Evolutionary conservation across 2,329 filamentous ascomycete genomes (phyloP).

Genomic region (Aureobasidium sp.): DNA sequence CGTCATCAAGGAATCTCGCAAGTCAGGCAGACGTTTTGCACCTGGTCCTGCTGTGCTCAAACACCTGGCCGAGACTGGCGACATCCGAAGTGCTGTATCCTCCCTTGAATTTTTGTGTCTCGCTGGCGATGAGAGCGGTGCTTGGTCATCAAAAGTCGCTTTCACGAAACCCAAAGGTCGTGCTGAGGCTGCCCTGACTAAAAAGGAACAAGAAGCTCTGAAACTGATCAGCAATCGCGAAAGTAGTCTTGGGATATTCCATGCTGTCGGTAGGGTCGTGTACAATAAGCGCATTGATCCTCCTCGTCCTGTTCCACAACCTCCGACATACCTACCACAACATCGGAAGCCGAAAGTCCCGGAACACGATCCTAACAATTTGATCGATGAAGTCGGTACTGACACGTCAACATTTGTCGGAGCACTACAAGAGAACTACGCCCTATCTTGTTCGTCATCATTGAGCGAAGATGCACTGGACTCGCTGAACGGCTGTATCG

Average conservation of each 20-base stretch:
- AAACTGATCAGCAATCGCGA: constrained; percentile 79
- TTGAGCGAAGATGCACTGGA: constrained; percentile 58
- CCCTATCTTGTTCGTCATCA: constrained; percentile 65
- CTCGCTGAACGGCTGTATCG: constrained; percentile 75
- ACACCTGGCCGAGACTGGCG: constrained; percentile 74
- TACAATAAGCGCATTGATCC: constrained; percentile 81
- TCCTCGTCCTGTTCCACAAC: constrained; percentile 33
- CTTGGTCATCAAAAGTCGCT: constrained; percentile 66
- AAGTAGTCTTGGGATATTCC: constrained; percentile 89
- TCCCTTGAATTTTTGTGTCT: constrained; percentile 88
- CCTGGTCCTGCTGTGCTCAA: constrained; percentile 74
- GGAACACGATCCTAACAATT: constrained; percentile 47
- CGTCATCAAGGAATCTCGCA: constrained; percentile 74
- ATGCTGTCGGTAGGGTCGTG: constrained; percentile 89
- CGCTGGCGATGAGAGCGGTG: constrained; percentile 63
- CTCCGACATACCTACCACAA: constrained; percentile 39
- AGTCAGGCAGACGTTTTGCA: constrained; percentile 64
- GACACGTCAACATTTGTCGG: constrained; percentile 86
- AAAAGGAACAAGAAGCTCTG: constrained; percentile 69
- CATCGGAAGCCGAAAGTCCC: constrained; percentile 35
- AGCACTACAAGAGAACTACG: constrained; percentile 88
- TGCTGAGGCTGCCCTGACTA: constrained; percentile 57
- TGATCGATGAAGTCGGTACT: constrained; percentile 91
- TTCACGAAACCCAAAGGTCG: constrained; percentile 58
- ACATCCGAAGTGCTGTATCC: constrained; percentile 86